phyloP scores from a whole-genome alignment of 208 protist species.

The Leishmania mexicana region DNA sequence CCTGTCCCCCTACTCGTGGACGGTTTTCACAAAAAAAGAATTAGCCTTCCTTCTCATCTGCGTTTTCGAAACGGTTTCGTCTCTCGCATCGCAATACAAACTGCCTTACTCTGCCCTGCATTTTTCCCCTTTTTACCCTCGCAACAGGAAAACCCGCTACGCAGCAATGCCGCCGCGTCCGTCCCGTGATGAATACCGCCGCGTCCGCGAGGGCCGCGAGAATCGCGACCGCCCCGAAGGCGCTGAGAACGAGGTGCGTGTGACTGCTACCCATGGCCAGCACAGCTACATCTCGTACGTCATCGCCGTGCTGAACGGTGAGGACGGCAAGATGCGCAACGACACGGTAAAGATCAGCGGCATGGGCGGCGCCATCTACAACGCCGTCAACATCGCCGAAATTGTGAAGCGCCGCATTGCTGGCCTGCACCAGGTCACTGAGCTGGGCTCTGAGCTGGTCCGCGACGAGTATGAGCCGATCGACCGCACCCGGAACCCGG shows the following conservation, averaged over 20 bases:
- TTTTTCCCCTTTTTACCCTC: neutral
- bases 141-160: neutral
- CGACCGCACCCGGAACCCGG: conserved; percentile 66
- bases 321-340: conserved; percentile 79
- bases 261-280: conserved; percentile 76
- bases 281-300: conserved; percentile 91
- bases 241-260: conserved; percentile 89
- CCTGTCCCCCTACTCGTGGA: neutral
- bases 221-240: conserved; percentile 61
- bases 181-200: conserved; percentile 77
- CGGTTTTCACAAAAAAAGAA: conserved; percentile 12
- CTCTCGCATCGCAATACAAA: conserved; percentile 1
- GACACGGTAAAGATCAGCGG: conserved; percentile 91
- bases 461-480: conserved; percentile 90
- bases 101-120: neutral
- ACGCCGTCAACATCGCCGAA: conserved; percentile 93
- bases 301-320: conserved; percentile 85
- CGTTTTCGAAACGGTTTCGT: neutral
- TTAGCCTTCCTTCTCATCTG: neutral
- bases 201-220: conserved; percentile 52
- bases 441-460: conserved; percentile 82
- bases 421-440: conserved; percentile 92
- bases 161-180: conserved; percentile 50
- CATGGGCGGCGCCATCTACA: conserved; percentile 91
- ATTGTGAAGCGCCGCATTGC: conserved; percentile 92